phyloP scores from a whole-genome alignment of 495 filamentous ascomycete genomes.

The Penicillium longicatenatum region DNA sequence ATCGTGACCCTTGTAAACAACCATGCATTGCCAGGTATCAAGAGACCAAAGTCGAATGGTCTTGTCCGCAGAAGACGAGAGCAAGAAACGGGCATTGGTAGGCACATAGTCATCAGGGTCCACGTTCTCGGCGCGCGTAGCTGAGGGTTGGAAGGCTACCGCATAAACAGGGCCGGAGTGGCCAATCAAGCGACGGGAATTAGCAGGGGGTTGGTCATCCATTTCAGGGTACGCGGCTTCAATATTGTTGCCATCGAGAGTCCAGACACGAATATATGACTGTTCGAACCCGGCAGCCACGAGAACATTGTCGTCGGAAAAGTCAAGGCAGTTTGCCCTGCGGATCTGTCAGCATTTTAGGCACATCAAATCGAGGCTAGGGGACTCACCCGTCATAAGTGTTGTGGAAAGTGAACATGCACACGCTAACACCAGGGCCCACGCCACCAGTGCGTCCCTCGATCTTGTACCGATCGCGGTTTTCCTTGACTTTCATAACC shows the following conservation, averaged over 20 bases:
- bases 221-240: slow-evolving; percentile 45
- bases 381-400: slow-evolving; percentile 76
- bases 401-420: slow-evolving; percentile 98
- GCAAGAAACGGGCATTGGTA: slow-evolving; percentile 69
- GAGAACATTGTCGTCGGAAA: slow-evolving; percentile 83
- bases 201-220: slow-evolving; percentile 50
- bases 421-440: slow-evolving; percentile 78
- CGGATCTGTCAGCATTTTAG: slow-evolving; percentile 24
- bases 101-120: slow-evolving; percentile 50
- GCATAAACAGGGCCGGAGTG: slow-evolving; percentile 88
- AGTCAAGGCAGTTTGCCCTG: slow-evolving; percentile 89
- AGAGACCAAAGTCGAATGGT: slow-evolving; percentile 91
- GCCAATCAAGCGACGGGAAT: slow-evolving; percentile 81
- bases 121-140: slow-evolving; percentile 50
- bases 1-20: slow-evolving; percentile 89
- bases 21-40: slow-evolving; percentile 84
- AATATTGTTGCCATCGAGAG: slow-evolving; percentile 73
- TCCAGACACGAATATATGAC: slow-evolving; percentile 94
- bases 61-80: slow-evolving; percentile 86
- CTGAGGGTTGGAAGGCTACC: slow-evolving; percentile 86
- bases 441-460: slow-evolving; percentile 77
- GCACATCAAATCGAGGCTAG: background rate
- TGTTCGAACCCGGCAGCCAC: slow-evolving; percentile 86
- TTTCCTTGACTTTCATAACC: slow-evolving; percentile 91
- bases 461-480: slow-evolving; percentile 85